Base-by-base conservation (phyloP, 1,284 basidiomycete genomes). In the Rhodotorula mucilaginosa region DNA sequence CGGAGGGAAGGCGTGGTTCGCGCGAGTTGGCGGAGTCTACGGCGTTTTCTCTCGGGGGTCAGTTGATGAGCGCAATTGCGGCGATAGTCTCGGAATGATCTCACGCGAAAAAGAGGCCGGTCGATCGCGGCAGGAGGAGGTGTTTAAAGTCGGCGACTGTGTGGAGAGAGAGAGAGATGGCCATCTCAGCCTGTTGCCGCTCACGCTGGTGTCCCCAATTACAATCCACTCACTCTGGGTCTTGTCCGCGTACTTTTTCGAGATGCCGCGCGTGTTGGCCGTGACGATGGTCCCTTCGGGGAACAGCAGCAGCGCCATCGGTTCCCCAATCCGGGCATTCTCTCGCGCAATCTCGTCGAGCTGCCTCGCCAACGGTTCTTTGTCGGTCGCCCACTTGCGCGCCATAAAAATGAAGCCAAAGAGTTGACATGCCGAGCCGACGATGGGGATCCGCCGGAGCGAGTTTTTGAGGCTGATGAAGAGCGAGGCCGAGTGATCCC, bases 261-360 rank as follows among this genome's bases (percentile, higher is more conserved):
- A 93, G 72, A 90, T 85, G 0, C 90, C 90, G 49, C 92, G 83
- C 3, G 93, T 97, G 73, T 93, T 84, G 69, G 87, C 86, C 80
- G 90, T 92, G 6, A 92, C 88, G 63, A 97, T 87, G 0, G 94
- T 97, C 23, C 94, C 94, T 81, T 97, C 94, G 0, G 94, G 95
- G 80, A 95, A 74, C 39, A 74, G 61, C 23, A 74, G 39, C 21
- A 76, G 26, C 39, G 67, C 71, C 26, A 72, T 31, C 60, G 62
- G 67, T 18, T 69, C 66, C 6, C 52, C 59, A 5, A 52, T 60
- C 2, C 61, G 57, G 18, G 31, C 31, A 44, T 67, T 56, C 29
- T 51, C 56, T 3, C 29, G 15, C 7, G 67, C 52, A 29, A 72
- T 71, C 26, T 31, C n/a, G 3, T 51, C n/a, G 21, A 76, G 64